Base-by-base conservation (phyloP, 2,329 filamentous ascomycete genomes). In the Aspergillus texensis region DNA sequence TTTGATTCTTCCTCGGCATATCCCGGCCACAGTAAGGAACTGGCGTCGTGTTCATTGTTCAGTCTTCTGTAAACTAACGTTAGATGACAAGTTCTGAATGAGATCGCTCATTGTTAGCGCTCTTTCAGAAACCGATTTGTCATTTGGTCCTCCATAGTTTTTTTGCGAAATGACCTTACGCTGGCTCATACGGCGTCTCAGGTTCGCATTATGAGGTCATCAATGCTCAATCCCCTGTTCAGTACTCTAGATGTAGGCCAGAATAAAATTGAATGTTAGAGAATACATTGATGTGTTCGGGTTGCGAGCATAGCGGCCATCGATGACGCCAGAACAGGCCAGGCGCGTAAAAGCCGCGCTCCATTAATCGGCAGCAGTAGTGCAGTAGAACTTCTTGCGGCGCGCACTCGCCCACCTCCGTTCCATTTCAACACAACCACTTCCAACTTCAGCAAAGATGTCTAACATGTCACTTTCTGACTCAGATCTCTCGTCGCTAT, bases 401-500 rank as follows among this genome's bases (percentile, higher is more conserved):
- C 67, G 66, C 68, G 69, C 63, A 65, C 63, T 63, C 61, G 65
- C 58, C 66, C 64, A 65, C 63, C 62, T 63, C 54, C 55, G 39
- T 61, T 57, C 55, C 56, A 50, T 57, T 61, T 55, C 58, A 55
- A 54, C 63, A 66, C 61, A 65, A 67, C 69, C 67, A 61, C 68
- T 65, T 70, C 63, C 67, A 71, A 70, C 67, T 67, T 70, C 70
- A 66, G 65, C 71, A 70, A 78, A 70, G 76, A 71, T 68, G 61
- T 70, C 70, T 61, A 77, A 64, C 68, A 80, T 80, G 76, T 75
- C 77, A 58, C 84, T 84, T 78, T 83, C 82, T 65, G 86, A 86
- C 71, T 84, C 84, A 46, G 86, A 87, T 64, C 83, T 84, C 46
- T 85, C 85, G 30, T 83, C 83, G 28, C 79, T 88, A 56, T 88